Evolutionary conservation across 2,329 filamentous ascomycete genomes (phyloP).

Genomic region (Colletotrichum tabaci): DNA sequence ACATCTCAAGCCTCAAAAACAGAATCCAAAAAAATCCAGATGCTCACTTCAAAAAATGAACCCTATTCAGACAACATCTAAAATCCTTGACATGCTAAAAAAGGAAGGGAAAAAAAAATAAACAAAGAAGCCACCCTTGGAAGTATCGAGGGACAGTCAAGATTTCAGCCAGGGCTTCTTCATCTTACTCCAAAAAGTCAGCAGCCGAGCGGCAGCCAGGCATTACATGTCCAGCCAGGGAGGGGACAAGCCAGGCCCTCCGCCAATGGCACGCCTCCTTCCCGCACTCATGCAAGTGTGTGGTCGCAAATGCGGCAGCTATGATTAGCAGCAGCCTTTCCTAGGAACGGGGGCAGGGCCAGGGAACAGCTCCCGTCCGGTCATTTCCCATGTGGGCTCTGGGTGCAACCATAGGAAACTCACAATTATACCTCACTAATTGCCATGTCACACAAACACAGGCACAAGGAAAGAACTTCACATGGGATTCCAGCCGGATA

Average conservation of each 20-base stretch:
- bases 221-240: too few relatives aligned
- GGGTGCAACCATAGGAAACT: background rate
- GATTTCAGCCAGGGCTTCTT: too few relatives aligned
- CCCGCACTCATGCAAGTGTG: background rate
- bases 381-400: conserved; percentile 12
- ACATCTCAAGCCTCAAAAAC: too few relatives aligned
- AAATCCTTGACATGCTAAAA: too few relatives aligned
- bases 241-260: background rate
- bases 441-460: background rate
- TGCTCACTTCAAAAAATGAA: too few relatives aligned
- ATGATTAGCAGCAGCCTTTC: background rate
- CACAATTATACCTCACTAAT: background rate
- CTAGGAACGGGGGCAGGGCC: background rate
- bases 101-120: too few relatives aligned
- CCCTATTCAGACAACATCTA: too few relatives aligned
- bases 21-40: too few relatives aligned
- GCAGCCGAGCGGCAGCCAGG: too few relatives aligned
- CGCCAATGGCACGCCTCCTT: background rate
- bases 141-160: too few relatives aligned
- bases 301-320: conserved; percentile 9
- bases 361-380: background rate
- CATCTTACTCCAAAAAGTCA: too few relatives aligned
- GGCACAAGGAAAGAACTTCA: background rate
- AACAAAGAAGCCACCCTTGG: too few relatives aligned
- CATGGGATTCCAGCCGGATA: background rate